Evolutionary conservation across 345 rosid genomes (phyloP), one percentile per base, ranked within the genome.

Genomic region (Alliaria petiolata): DNA sequence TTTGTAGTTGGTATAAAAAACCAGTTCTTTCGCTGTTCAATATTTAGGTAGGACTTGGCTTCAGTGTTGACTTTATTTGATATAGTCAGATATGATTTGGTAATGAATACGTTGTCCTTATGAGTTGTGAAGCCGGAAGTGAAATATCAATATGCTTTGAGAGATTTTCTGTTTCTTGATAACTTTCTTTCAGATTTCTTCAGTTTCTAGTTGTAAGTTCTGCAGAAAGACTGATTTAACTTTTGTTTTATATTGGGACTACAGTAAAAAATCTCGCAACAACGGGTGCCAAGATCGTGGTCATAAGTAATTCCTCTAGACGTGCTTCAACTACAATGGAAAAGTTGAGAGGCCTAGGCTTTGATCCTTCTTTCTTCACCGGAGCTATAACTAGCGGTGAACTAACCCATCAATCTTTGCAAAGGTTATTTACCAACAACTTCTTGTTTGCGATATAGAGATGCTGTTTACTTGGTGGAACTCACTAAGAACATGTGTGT

Each of bases 321-420:
- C 93, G 97, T 56, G 95, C 97, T 52, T 87, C 91, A 11, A 80
- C 82, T 2, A 93, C 98, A 14, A 78, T 91, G 60, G 85, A 87
- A 17, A 93, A 85, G 70, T 65, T 93, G 83, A 81, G 85, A 89
- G 79, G 68, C 67, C 90, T 93, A 73, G 96, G 97, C n/a, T 93
- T 93, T 81, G 91, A 95, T 77, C 86, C 96, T 60, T 91, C 93
- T 76, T 82, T 89, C 47, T 93, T 93, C 82, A 83, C 73, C 3
- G 96, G 98, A 83, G 92, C 89, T 61, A 83, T 93, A 51, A 91
- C 97, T 3, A 91, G 98, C 53, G 98, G 98, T 70, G 96, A 93
- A 74, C 75, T 93, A 52, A 91, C 98, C 0, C 89, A 93, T 79
- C 91, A 86, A 65, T 85, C 80, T 81, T 71, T 91, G 79, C 86